Conservation (phyloP, 2,329 filamentous ascomycete species). For the Aspergillus sp. region DNA sequence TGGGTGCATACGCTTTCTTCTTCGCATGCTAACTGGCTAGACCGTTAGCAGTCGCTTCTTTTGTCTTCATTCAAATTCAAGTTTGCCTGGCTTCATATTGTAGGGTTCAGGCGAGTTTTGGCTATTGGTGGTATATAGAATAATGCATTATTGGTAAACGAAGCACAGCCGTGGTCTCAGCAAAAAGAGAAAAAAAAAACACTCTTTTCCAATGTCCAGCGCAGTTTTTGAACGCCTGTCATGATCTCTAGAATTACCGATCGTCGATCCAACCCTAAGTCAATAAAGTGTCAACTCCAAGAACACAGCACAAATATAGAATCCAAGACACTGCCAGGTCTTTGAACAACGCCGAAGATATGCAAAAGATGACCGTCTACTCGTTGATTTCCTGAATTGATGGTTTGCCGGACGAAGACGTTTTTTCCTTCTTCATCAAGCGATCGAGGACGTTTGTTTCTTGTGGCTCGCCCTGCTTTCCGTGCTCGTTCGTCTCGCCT, state of each 20-base stretch:
- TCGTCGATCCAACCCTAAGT: background rate
- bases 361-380: slow-evolving; percentile 17
- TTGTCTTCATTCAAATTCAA: slow-evolving; percentile 11
- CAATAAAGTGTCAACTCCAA: background rate
- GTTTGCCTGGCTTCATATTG: slow-evolving; percentile 12
- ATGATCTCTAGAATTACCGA: background rate
- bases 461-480: slow-evolving; percentile 1
- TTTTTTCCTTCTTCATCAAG: slow-evolving; percentile 42
- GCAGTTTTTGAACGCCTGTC: slow-evolving; percentile 1
- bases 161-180: background rate
- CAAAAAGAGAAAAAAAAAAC: background rate
- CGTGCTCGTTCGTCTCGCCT: slow-evolving; percentile 20
- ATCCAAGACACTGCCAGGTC: background rate
- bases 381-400: slow-evolving; percentile 44
- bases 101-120: slow-evolving; percentile 18
- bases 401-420: slow-evolving; percentile 34
- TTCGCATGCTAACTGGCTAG: slow-evolving; percentile 32
- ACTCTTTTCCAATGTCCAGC: background rate
- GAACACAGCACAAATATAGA: background rate
- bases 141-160: background rate
- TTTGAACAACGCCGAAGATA: slow-evolving; percentile 9
- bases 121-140: slow-evolving; percentile 12
- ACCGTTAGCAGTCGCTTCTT: slow-evolving; percentile 19
- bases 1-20: slow-evolving; percentile 33
- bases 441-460: slow-evolving; percentile 40